Evolutionary conservation across 163 green algal genomes (phyloP), one percentile per base, ranked within the genome.

Genomic region (Scenedesmus sp.): DNA sequence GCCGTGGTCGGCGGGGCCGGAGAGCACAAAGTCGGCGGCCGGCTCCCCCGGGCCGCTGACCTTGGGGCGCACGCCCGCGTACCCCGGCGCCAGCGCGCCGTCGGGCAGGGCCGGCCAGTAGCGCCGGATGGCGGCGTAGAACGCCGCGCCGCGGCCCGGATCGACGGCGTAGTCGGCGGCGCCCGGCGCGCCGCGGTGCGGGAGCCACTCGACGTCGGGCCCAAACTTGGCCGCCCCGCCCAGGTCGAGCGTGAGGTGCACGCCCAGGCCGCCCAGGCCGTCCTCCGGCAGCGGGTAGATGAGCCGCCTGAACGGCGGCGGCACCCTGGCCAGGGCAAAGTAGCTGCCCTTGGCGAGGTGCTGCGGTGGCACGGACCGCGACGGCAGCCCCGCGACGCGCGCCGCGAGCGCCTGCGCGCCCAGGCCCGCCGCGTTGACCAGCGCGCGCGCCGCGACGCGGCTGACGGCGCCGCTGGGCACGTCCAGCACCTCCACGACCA

Each of bases 171-270:
- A 77, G 31, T 71, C 70, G 1, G 39, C 39, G 7, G 39, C 39
- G 7, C 7, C 39, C n/a, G n/a, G n/a, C n/a, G n/a, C n/a, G n/a
- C 60, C 58, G 7, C 50, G 28, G 17, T 44, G 11, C 0, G 77
- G 42, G 10, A 94, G 64, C 91, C 92, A 98, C 77, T 97, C 89
- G 22, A 97, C 89, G 72, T 98, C 93, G 0, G 95, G 95, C 0
- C 95, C 95, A 79, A 98, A 98, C 22, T 85, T 82, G 11, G 85
- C 89, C 17, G 60, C 57, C 1, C 89, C 92, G 2, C 70, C 85
- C 62, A 98, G 45, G 78, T 97, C 95, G 45, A 98, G 73, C 0
- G 95, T 98, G 1, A 96, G 75, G 76, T 98, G 95, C 1, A 93
- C 85, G 53, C 95, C 95, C 53, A 98, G 83, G 20, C 95, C 95